Percentiles rank a stretch among this genome's conserved stretches.
These are phyloP conservation scores for Teratosphaeria gauchensis DNA, from an alignment of 2,329 filamentous ascomycete genomes.

Conservation along the genomic window DNA sequence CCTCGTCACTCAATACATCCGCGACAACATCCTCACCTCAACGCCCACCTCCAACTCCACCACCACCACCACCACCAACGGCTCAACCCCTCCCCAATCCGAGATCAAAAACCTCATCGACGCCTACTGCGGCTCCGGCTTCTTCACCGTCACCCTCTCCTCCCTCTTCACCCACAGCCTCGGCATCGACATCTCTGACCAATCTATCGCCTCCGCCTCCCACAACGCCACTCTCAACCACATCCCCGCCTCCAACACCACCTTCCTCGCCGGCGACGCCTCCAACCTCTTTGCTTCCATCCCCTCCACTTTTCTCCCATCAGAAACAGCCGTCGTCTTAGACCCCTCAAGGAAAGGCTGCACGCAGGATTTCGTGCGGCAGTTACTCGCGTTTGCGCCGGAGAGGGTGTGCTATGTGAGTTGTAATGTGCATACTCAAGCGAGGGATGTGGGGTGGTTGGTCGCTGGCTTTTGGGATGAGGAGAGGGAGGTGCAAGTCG, in stretches of 20 bases:
- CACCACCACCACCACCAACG: conserved; percentile 19
- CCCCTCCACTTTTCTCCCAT: conserved; percentile 51
- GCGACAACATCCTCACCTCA: conserved; percentile 59
- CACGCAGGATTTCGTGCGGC: conserved; percentile 70
- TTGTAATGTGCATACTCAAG: conserved; percentile 97
- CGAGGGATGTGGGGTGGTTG: conserved; percentile 79
- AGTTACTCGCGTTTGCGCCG: conserved; percentile 70
- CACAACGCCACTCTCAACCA: conserved; percentile 70
- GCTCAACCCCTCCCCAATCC: conserved; percentile 4
- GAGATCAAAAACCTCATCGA: conserved; percentile 82
- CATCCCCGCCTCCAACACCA: conserved; percentile 56
- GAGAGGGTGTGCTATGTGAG: conserved; percentile 83
- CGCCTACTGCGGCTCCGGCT: conserved; percentile 91
- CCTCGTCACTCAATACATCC: conserved; percentile 76
- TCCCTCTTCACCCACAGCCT: conserved; percentile 68
- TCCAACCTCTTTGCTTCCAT: conserved; percentile 70
- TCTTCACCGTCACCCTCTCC: conserved; percentile 92
- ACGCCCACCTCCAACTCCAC: conserved; percentile 15
- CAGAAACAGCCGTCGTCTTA: conserved; percentile 85
- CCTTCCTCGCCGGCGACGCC: conserved; percentile 85
- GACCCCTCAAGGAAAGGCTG: conserved; percentile 97
- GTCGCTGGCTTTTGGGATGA: conserved; percentile 54
- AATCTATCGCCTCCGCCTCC: conserved; percentile 69
- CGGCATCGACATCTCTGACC: conserved; percentile 79
- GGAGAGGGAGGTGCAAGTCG: conserved; percentile 20